Percentiles rank a stretch among this genome's conserved stretches.
Evolutionary conservation across 768 basidiomycete species (phyloP).

Genomic region (Boletus vermiculosoides): DNA sequence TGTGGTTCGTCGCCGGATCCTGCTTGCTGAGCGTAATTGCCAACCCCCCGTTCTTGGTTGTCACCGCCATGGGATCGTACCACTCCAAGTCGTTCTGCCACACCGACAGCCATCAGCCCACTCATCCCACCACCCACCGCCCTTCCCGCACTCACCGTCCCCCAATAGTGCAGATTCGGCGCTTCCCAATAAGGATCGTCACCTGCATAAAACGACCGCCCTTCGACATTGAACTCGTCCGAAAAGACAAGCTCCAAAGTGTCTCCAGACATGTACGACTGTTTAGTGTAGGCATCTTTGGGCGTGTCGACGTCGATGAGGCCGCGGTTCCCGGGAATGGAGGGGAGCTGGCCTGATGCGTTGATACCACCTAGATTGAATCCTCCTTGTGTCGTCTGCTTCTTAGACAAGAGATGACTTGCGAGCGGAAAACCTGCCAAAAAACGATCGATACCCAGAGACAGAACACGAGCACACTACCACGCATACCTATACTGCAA

Average conservation of each 20-base stretch:
- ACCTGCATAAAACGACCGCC: constrained; percentile 67
- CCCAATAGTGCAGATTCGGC: constrained; percentile 67
- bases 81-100: constrained; percentile 47
- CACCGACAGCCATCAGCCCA: constrained; percentile 9
- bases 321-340: constrained; percentile 41
- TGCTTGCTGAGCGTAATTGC: constrained; percentile 48
- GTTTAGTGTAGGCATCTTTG: constrained; percentile 39
- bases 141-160: constrained; percentile 38
- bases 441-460: not conserved
- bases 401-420: constrained; percentile 42
- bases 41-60: constrained; percentile 51
- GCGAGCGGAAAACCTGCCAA: constrained; percentile 51
- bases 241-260: constrained; percentile 63
- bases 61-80: constrained; percentile 55
- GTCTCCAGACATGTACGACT: constrained; percentile 37
- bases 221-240: constrained; percentile 79
- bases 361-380: constrained; percentile 80
- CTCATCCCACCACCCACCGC: too few relatives aligned
- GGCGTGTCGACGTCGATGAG: constrained; percentile 60
- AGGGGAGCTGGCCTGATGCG: constrained; percentile 62
- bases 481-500: constrained; percentile 17
- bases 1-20: constrained; percentile 42
- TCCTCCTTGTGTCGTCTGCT: constrained; percentile 45
- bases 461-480: not conserved
- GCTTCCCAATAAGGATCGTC: constrained; percentile 63